Percentiles rank a stretch among this genome's conserved stretches.
phyloP scores from a whole-genome alignment of 1,284 basidiomycete genomes.

The Coniophora puteana region DNA sequence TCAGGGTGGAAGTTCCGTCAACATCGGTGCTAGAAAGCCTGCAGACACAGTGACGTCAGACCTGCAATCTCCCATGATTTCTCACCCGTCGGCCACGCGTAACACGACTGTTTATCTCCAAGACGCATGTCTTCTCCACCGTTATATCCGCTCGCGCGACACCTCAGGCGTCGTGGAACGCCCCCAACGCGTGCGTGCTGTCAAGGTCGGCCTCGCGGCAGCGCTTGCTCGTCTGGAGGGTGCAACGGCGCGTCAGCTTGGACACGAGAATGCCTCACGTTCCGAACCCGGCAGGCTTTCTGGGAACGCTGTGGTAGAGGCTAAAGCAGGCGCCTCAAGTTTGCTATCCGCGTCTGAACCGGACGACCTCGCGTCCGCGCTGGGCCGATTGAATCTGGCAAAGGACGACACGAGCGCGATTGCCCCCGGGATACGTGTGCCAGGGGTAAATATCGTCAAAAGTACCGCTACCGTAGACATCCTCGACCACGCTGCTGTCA shows the following conservation, averaged over 20 bases:
- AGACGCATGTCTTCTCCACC: conserved; percentile 69
- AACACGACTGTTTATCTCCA: conserved; percentile 46
- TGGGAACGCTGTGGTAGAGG: too few species aligned
- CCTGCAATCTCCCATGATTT: too few species aligned
- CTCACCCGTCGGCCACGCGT: background rate
- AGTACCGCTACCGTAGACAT: conserved; percentile 54
- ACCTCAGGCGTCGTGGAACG: conserved; percentile 77
- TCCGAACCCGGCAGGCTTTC: too few species aligned
- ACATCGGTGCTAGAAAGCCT: too few species aligned
- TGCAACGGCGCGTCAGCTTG: conserved; percentile 6
- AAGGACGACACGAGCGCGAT: conserved; percentile 1
- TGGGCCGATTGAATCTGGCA: conserved; percentile 53
- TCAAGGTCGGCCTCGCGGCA: conserved; percentile 76
- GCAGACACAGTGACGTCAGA: too few species aligned
- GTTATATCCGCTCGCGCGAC: conserved; percentile 74
- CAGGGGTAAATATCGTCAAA: conserved; percentile 41
- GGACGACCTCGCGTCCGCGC: conserved; percentile 52
- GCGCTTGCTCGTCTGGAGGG: conserved; percentile 72
- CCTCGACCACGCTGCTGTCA: conserved; percentile 60
- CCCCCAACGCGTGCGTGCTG: conserved; percentile 85
- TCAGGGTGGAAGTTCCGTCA: too few species aligned
- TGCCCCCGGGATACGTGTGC: conserved; percentile 14
- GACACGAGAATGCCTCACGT: too few species aligned
- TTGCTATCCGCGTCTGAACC: conserved; percentile 9
- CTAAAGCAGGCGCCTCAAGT: too few species aligned